Conservation (phyloP, 305 asterid species). For the Rubia peregrina region DNA sequence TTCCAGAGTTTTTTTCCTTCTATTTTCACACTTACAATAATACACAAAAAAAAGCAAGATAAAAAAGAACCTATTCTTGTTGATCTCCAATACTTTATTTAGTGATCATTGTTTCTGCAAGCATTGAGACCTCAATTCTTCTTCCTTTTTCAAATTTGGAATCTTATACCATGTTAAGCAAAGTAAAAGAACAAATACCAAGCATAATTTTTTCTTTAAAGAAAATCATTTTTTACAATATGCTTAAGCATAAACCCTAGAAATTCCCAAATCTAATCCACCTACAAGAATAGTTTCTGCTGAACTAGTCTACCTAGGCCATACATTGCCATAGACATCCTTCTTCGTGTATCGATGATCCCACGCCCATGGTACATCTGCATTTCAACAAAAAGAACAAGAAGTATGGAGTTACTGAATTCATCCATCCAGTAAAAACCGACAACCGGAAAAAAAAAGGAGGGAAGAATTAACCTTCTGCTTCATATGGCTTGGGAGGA, state of each 20-base stretch:
- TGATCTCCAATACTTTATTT: not conserved
- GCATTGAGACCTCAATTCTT: not conserved
- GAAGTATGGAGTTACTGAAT: not conserved
- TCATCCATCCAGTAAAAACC: not conserved
- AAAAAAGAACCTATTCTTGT: conserved; percentile 13
- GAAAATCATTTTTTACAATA: not conserved
- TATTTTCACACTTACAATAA: too few species aligned
- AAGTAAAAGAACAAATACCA: not conserved
- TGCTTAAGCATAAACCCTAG: not conserved
- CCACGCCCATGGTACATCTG: conserved; percentile 99
- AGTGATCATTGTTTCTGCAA: not conserved
- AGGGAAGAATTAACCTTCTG: conserved; percentile 39
- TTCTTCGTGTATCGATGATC: conserved; percentile 65
- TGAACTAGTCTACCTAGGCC: conserved; percentile 45
- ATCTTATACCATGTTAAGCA: not conserved
- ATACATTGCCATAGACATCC: conserved; percentile 78
- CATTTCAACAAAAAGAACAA: not conserved
- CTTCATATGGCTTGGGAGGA: conserved; percentile 67
- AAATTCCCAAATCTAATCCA: not conserved
- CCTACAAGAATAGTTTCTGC: conserved; percentile 4
- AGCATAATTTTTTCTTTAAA: not conserved
- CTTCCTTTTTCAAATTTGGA: not conserved
- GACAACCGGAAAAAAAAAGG: not conserved
- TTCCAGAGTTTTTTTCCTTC: too few species aligned
- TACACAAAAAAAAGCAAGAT: not conserved